Percentiles rank a stretch among this genome's conserved stretches.
These are phyloP conservation scores for Suhomyces bolitotheri DNA, from an alignment of 1,139 yeast species.

Conservation along the genomic window DNA sequence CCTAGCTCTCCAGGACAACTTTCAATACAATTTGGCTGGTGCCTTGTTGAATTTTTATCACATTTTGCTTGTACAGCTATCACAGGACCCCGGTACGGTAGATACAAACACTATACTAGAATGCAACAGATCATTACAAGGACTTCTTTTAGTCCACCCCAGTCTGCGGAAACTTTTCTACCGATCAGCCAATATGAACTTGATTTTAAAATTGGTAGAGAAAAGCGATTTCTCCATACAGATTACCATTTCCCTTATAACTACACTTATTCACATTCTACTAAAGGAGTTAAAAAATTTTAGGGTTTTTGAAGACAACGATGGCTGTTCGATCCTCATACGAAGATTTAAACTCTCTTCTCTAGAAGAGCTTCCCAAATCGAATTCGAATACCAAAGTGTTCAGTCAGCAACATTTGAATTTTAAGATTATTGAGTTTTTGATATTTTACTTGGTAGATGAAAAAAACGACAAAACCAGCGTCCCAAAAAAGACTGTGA, in stretches of 20 bases:
- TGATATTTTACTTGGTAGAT: constrained; percentile 71
- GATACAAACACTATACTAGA: constrained; percentile 18
- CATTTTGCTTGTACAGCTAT: constrained; percentile 1
- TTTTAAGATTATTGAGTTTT: constrained; percentile 67
- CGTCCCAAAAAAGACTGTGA: constrained; percentile 33
- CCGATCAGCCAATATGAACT: constrained; percentile 31
- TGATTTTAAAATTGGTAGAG: constrained; percentile 30
- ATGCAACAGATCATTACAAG: constrained; percentile 55
- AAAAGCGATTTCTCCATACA: constrained; percentile 17
- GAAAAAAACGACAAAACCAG: constrained; percentile 41
- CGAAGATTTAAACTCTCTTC: constrained; percentile 29
- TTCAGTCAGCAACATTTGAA: constrained; percentile 43
- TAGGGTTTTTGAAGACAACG: constrained; percentile 57
- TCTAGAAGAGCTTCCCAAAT: constrained; percentile 13
- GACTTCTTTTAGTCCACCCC: constrained; percentile 62
- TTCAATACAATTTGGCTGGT: constrained; percentile 49
- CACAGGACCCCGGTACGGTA: background rate
- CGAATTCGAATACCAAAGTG: constrained; percentile 3
- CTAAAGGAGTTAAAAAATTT: constrained; percentile 59
- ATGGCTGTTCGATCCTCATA: constrained; percentile 61
- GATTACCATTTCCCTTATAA: constrained; percentile 47
- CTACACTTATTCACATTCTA: constrained; percentile 60
- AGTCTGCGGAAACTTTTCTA: constrained; percentile 51
- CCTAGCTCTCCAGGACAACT: constrained; percentile 50
- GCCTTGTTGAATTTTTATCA: constrained; percentile 33